These are phyloP conservation scores for Teunomyces funiuensis DNA, from an alignment of 805 yeast genomes.

Conservation along the genomic window DNA sequence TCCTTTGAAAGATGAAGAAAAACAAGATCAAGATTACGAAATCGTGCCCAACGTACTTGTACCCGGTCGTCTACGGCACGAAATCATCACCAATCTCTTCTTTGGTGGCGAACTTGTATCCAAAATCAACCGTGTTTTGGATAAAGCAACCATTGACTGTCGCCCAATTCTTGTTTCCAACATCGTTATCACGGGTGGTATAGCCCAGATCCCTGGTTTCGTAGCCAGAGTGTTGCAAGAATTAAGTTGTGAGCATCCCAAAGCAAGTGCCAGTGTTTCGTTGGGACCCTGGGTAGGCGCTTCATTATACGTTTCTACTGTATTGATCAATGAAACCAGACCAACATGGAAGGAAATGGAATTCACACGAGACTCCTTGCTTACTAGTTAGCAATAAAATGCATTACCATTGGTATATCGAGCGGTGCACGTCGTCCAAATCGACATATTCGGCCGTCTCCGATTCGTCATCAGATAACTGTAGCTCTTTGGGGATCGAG, in stretches of 20 bases:
- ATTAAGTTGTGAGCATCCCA: conserved; percentile 7
- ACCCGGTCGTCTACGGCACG: conserved; percentile 14
- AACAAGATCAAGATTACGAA: conserved; percentile 10
- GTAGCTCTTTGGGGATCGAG: not conserved
- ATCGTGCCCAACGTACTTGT: conserved; percentile 10
- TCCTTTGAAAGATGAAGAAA: conserved; percentile 1
- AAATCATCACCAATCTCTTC: conserved; percentile 13
- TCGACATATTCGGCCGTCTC: not conserved
- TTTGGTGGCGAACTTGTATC: conserved; percentile 9
- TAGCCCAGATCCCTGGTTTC: conserved; percentile 25
- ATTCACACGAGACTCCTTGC: conserved; percentile 19
- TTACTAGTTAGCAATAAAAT: conserved; percentile 7
- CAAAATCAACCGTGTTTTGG: conserved; percentile 9
- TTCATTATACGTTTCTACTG: conserved; percentile 27
- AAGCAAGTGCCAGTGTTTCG: conserved; percentile 10
- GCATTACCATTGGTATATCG: not conserved
- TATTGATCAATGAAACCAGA: conserved; percentile 15
- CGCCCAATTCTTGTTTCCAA: conserved; percentile 16
- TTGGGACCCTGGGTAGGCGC: conserved; percentile 35
- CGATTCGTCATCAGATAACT: not conserved
- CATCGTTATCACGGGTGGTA: conserved; percentile 25
- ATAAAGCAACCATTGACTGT: conserved; percentile 19
- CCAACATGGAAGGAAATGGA: conserved; percentile 20
- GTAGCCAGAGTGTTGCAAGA: conserved; percentile 16
- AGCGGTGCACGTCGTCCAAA: conserved; percentile 6